Percentiles rank a stretch among this genome's conserved stretches.
Evolutionary conservation across 345 rosid species (phyloP).

Genomic region (Gossypium thurberi): DNA sequence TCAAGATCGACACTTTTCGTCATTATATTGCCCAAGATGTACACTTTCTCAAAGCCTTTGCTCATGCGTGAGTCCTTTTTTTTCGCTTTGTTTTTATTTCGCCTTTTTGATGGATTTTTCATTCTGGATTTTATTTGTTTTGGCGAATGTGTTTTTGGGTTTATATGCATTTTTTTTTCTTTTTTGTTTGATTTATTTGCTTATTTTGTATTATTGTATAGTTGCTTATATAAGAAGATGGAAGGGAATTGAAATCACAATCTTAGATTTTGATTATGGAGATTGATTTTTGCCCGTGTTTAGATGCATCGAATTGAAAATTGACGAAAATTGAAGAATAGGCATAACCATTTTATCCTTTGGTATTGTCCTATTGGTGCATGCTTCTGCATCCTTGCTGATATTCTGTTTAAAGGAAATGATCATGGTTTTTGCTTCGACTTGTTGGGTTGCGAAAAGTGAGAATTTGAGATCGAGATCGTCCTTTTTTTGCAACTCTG

Average conservation of each 20-base stretch:
- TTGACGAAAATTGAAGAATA: neutral
- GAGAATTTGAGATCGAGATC: neutral
- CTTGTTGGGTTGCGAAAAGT: neutral
- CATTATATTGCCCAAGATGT: slow-evolving; percentile 77
- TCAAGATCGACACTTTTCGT: slow-evolving; percentile 60
- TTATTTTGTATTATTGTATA: neutral
- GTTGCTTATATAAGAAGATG: neutral
- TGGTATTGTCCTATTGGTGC: neutral
- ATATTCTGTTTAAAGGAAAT: neutral
- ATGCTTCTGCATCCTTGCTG: neutral
- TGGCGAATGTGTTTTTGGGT: neutral
- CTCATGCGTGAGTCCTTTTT: slow-evolving; percentile 65
- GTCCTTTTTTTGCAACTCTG: neutral
- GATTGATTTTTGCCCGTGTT: neutral
- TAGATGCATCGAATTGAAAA: neutral
- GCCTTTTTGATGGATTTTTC: neutral
- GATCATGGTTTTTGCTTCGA: neutral
- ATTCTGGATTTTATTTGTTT: slow-evolving; percentile 7
- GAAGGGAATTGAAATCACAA: neutral
- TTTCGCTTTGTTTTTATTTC: neutral
- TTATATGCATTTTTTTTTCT: neutral
- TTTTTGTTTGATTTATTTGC: neutral
- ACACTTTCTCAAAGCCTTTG: slow-evolving; percentile 81
- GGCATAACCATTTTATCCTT: neutral
- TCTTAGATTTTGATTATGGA: neutral